These are phyloP conservation scores for Salix viminalis DNA, from an alignment of 345 rosid species.

Conservation along the genomic window DNA sequence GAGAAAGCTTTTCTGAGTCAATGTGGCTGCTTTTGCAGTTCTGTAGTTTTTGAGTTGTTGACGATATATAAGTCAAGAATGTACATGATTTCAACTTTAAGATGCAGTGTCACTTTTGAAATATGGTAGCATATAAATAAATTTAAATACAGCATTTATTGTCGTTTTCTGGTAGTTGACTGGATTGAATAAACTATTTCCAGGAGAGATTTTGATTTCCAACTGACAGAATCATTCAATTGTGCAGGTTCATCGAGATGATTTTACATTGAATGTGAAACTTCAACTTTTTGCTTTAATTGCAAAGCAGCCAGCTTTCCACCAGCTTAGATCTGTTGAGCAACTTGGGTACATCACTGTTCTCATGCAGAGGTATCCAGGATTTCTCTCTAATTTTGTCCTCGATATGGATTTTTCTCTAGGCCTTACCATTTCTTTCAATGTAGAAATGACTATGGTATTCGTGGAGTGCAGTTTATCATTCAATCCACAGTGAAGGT, in stretches of 20 bases:
- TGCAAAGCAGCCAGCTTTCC: conserved; percentile 88
- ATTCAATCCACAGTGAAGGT: conserved; percentile 89
- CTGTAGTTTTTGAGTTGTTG: not conserved
- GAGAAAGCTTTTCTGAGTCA: not conserved
- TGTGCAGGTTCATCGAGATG: conserved; percentile 76
- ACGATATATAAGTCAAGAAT: no score
- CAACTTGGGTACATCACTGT: conserved; percentile 88
- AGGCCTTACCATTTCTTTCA: conserved; percentile 5
- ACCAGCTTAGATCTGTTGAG: conserved; percentile 95
- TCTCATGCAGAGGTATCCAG: conserved; percentile 62
- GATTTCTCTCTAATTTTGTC: not conserved
- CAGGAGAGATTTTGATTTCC: conserved; percentile 15
- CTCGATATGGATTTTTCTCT: not conserved
- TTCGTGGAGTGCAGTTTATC: conserved; percentile 71
- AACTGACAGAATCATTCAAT: conserved; percentile 4
- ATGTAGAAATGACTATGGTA: conserved; percentile 65
- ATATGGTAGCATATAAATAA: no score
- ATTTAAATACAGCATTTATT: not conserved
- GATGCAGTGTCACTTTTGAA: no score
- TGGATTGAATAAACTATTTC: not conserved
- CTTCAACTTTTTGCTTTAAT: conserved; percentile 74
- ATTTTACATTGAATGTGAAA: conserved; percentile 62
- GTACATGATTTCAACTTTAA: no score
- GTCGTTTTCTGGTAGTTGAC: not conserved
- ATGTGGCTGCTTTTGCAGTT: not conserved